Percentiles rank a stretch among this genome's conserved stretches.
Conservation (phyloP, 495 filamentous ascomycete species). For the Tuber calosporum region DNA sequence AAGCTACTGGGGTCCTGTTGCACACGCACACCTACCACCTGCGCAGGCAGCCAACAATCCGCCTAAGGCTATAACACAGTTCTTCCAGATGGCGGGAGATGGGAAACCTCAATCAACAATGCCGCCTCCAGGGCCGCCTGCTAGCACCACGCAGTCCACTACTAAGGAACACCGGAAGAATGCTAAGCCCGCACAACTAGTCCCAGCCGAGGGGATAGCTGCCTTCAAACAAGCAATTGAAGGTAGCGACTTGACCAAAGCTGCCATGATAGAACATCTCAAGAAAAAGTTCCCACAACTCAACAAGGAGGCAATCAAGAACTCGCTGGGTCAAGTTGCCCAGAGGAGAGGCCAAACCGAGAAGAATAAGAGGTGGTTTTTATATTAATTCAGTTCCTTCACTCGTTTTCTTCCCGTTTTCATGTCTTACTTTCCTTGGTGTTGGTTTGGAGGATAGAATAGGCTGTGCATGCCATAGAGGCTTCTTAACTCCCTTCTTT, state of each 20-base stretch:
- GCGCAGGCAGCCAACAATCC: neutral
- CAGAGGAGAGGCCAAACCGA: conserved; percentile 55
- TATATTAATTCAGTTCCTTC: conserved; percentile 20
- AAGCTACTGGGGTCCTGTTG: conserved; percentile 62
- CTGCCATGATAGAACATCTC: conserved; percentile 66
- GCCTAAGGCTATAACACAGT: neutral
- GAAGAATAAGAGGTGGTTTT: conserved; percentile 39
- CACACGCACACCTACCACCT: conserved; percentile 11
- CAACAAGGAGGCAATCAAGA: conserved; percentile 62
- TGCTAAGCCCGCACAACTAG: conserved; percentile 29
- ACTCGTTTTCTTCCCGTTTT: neutral
- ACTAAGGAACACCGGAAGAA: conserved; percentile 43
- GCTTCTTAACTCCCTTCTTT: neutral
- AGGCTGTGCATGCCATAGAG: neutral
- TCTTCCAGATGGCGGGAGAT: neutral
- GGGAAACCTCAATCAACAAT: neutral
- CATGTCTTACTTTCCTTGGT: neutral
- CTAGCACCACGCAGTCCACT: neutral
- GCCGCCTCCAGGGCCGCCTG: neutral
- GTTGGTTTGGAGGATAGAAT: neutral
- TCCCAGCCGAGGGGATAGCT: conserved; percentile 57
- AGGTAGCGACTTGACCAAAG: conserved; percentile 66
- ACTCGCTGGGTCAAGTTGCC: conserved; percentile 64
- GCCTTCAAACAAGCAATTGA: conserved; percentile 67
- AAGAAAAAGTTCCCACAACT: conserved; percentile 69